A percentile compares a stretch with the other conserved stretches of the same genome.
Evolutionary conservation across 805 yeast genomes (phyloP).

Genomic region (Kuraishia cidri): DNA sequence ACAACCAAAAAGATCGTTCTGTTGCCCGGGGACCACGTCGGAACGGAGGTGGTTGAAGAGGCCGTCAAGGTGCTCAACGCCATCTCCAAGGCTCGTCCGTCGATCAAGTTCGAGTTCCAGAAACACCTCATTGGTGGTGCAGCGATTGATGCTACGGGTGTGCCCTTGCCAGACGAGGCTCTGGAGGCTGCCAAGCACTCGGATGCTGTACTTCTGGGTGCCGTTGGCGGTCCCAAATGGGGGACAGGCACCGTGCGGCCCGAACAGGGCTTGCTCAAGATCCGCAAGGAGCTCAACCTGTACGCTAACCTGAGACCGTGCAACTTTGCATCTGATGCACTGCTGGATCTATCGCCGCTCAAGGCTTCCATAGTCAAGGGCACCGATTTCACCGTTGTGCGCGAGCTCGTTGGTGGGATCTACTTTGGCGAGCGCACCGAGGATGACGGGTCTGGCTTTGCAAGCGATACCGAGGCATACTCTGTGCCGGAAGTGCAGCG

Average conservation of each 20-base stretch:
- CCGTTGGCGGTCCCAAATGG: constrained; percentile 99
- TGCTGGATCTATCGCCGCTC: constrained; percentile 82
- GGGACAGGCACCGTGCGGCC: constrained; percentile 96
- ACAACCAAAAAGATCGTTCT: constrained; percentile 69
- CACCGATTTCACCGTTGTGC: constrained; percentile 85
- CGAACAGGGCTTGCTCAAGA: constrained; percentile 90
- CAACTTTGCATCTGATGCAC: constrained; percentile 78
- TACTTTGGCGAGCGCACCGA: constrained; percentile 95
- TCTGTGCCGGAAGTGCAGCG: constrained; percentile 89
- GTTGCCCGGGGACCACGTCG: constrained; percentile 96
- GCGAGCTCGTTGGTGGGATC: constrained; percentile 97
- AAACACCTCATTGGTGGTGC: constrained; percentile 95
- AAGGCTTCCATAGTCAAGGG: constrained; percentile 81
- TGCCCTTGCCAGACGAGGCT: constrained; percentile 80
- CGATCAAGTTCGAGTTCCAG: constrained; percentile 63
- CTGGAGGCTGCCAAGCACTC: constrained; percentile 77
- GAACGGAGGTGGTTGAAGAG: constrained; percentile 81
- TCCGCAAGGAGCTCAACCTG: constrained; percentile 87
- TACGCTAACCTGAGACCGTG: constrained; percentile 98
- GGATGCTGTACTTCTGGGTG: constrained; percentile 94
- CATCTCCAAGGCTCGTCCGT: constrained; percentile 49
- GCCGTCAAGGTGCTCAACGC: constrained; percentile 86
- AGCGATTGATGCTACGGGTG: constrained; percentile 95
- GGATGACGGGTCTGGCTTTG: constrained; percentile 79
- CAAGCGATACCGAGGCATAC: constrained; percentile 91